Evolutionary conservation across 768 basidiomycete genomes (phyloP), one percentile per base, ranked within the genome.

Genomic region (Cubamyces lactineus): DNA sequence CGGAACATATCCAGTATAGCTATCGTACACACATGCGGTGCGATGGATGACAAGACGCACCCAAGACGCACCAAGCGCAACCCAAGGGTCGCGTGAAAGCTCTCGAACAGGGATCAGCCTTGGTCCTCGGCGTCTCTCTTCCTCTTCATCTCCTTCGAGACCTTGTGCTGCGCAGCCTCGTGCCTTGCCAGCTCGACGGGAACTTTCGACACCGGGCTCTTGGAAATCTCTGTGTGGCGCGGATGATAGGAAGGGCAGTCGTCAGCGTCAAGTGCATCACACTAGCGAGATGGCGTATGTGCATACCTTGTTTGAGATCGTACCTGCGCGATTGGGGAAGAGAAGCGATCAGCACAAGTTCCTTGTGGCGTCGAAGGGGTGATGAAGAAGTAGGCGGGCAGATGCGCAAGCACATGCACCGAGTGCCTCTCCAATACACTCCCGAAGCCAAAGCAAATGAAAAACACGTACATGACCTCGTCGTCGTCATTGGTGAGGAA

Each of bases 401-500:
- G 41, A 12, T 17, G 28, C 15, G 45, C 21, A 47, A 54, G 62
- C 67, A 57, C 58, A 45, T 41, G 55, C 39, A 42, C 45, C 34
- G 42, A 38, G 41, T 34, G 28, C 23, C 13, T 50, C 26, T 34
- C 9, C 19, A 13, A 38, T n/a, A 11, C 26, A 41, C 38, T 23
- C 11, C 16, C 49, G 42, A 46, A 39, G 47, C 12, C 40, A 24
- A 17, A 39, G 15, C 57, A 17, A 64, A 40, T 53, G 51, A 66
- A 65, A 66, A 66, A 62, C 34, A 80, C 89, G 67, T 76, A 96
- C 95, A 98, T 94, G 72, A 97, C 96, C 78, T 96, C 94, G 55
- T 96, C 94, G 72, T 97, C 96, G 67, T 96, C 92, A 73, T 97
- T 94, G 45, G 89, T 91, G 65, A 99, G 80, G 85, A 99, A 98